Base-by-base conservation (phyloP, 331 rosid genomes). In the Saraca asoca region DNA sequence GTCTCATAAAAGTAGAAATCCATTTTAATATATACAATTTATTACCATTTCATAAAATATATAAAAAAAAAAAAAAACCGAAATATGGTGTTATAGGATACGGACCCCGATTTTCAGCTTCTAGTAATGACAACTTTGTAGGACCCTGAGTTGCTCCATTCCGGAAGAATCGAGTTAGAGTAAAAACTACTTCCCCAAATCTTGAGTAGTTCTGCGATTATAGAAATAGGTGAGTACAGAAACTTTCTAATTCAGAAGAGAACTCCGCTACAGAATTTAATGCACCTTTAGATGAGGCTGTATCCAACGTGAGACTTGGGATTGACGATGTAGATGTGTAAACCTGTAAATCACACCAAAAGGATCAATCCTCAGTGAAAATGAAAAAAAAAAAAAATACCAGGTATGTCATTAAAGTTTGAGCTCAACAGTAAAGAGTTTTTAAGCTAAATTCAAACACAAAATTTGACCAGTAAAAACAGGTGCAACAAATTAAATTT, bases 221-320 rank as follows among this genome's bases (percentile, higher is more conserved):
- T 34, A 58, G 33, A 64, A 74, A 75, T 58, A 46, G 52, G 46
- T 75, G 53, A 82, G 75, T 53, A 75, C 20, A 55, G 17, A 73
- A 68, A 39, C 45, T 16, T 48, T 52, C 13, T 19, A 7, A 69
- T 55, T 31, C 66, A 73, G 53, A 68, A 18, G 34, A 52, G 31
- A 69, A 72, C 54, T 76, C 10, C 52, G 24, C 49, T 64, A 12
- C 45, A 56, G 41, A 82, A 57, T 45, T 44, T n/a, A 52, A 80
- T 59, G 66, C 70, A 92, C 98, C 96, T 89, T 89, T 74, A 93
- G 57, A 80, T 93, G 96, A 79, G 98, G 96, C 59, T 84, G 95
- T 81, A 93, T 87, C 98, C 98, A 93, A 14, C 78, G 83, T 12
- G 98, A 93, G 58, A 93, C 76, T 76, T 93, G 98, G 67, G 96